A percentile compares a stretch with the other conserved stretches of the same genome.
These are phyloP conservation scores for Lachnellula arida DNA, from an alignment of 2,329 filamentous ascomycete species.

Conservation along the genomic window DNA sequence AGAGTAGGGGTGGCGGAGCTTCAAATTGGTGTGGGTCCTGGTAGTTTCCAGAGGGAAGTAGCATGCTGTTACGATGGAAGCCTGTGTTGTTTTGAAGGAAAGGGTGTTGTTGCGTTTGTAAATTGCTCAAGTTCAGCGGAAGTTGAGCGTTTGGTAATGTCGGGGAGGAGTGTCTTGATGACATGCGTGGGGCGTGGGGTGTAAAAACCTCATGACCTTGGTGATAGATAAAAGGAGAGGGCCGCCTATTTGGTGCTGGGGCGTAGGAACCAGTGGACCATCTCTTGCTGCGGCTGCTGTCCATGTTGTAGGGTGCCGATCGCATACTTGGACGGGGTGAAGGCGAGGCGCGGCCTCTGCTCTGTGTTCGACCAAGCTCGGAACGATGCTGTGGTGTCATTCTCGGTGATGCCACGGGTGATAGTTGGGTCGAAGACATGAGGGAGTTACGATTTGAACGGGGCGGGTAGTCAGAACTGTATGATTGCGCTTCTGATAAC, in stretches of 20 bases:
- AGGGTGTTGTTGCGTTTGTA: constrained; percentile 52
- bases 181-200: constrained; percentile 49
- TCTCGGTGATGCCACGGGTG: constrained; percentile 66
- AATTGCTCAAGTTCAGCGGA: constrained; percentile 42
- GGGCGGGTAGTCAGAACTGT: constrained; percentile 61
- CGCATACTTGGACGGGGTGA: constrained; percentile 65
- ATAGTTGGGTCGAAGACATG: constrained; percentile 66
- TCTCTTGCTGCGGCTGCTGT: constrained; percentile 62
- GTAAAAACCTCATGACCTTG: constrained; percentile 56
- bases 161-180: constrained; percentile 46
- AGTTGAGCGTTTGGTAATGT: constrained; percentile 43
- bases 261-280: constrained; percentile 76
- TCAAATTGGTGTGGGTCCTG: constrained; percentile 51
- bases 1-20: constrained; percentile 57
- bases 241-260: constrained; percentile 49
- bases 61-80: constrained; percentile 54
- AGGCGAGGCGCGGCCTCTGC: constrained; percentile 66
- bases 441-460: constrained; percentile 65
- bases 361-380: constrained; percentile 58
- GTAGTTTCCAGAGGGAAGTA: constrained; percentile 47
- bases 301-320: constrained; percentile 66
- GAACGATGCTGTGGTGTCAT: constrained; percentile 57
- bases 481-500: constrained; percentile 63
- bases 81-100: constrained; percentile 49
- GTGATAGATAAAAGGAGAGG: constrained; percentile 59